phyloP scores from a whole-genome alignment of 352 stramenopile species.

The Elongisporangium prolatum region DNA sequence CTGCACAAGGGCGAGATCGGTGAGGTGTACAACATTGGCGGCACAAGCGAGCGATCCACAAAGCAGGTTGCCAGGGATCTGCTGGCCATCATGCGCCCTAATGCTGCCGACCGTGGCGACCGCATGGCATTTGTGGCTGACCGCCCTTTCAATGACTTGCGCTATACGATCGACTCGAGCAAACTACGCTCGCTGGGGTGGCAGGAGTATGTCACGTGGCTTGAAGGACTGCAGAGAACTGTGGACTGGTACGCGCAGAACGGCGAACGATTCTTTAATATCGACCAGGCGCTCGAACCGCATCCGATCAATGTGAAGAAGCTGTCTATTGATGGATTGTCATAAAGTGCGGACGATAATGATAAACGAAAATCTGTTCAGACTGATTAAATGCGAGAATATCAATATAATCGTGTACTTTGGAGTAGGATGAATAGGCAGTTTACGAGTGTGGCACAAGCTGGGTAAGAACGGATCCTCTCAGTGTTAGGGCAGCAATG shows the following conservation, averaged over 20 bases:
- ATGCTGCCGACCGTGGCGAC: slow-evolving; percentile 29
- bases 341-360: too few species aligned
- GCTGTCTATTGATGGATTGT: too few species aligned
- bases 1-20: slow-evolving; percentile 90
- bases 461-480: too few species aligned
- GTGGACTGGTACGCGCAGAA: slow-evolving; percentile 88
- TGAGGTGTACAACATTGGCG: slow-evolving; percentile 98
- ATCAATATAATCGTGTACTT: too few species aligned
- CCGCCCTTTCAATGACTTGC: slow-evolving; percentile 96
- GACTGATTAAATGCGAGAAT: too few species aligned
- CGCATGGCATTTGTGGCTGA: slow-evolving; percentile 78
- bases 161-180: slow-evolving; percentile 94
- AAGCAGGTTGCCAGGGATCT: slow-evolving; percentile 88
- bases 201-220: slow-evolving; percentile 90
- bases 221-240: slow-evolving; percentile 88
- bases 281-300: slow-evolving; percentile 76
- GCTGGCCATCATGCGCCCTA: slow-evolving; percentile 58
- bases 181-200: slow-evolving; percentile 93
- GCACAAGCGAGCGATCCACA: slow-evolving; percentile 55
- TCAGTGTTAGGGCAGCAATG: too few species aligned
- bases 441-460: too few species aligned
- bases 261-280: slow-evolving; percentile 75
- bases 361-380: too few species aligned
- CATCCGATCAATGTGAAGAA: slow-evolving; percentile 79
- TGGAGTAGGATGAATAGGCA: too few species aligned